A percentile compares a stretch with the other conserved stretches of the same genome.
These are phyloP conservation scores for Isabelozyma rhagii DNA, from an alignment of 805 yeast species.

Conservation along the genomic window DNA sequence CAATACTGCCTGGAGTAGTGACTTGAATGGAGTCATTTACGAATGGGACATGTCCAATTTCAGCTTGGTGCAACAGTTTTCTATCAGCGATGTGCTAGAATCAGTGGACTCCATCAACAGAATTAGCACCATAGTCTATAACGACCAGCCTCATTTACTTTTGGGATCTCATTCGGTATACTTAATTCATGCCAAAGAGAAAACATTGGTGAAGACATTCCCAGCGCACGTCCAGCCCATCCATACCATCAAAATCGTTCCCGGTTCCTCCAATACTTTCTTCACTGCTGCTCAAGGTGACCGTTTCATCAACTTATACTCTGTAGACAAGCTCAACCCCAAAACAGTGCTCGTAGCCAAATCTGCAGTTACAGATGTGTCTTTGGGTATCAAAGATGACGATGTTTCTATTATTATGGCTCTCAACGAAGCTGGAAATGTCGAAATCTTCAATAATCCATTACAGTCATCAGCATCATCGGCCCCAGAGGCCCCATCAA, in stretches of 20 bases:
- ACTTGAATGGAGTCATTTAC: slow-evolving; percentile 52
- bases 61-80: slow-evolving; percentile 39
- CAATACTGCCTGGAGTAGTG: slow-evolving; percentile 56
- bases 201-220: slow-evolving; percentile 46
- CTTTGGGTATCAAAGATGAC: slow-evolving; percentile 31
- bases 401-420: slow-evolving; percentile 42
- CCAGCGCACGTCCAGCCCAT: slow-evolving; percentile 80
- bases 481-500: slow-evolving; percentile 3
- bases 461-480: slow-evolving; percentile 15
- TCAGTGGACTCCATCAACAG: slow-evolving; percentile 31
- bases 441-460: slow-evolving; percentile 71
- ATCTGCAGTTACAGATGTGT: slow-evolving; percentile 51
- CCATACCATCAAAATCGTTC: slow-evolving; percentile 41
- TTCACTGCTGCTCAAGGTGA: slow-evolving; percentile 76
- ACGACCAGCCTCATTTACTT: slow-evolving; percentile 44
- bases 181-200: slow-evolving; percentile 42
- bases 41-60: slow-evolving; percentile 59
- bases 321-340: slow-evolving; percentile 43
- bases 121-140: slow-evolving; percentile 23
- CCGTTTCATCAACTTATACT: slow-evolving; percentile 73
- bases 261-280: slow-evolving; percentile 41
- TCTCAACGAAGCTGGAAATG: slow-evolving; percentile 69
- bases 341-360: slow-evolving; percentile 66
- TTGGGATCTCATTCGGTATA: slow-evolving; percentile 67
- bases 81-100: slow-evolving; percentile 35